phyloP scores from a whole-genome alignment of 164 flowering plant species.

The Umbilicus rupestris region DNA sequence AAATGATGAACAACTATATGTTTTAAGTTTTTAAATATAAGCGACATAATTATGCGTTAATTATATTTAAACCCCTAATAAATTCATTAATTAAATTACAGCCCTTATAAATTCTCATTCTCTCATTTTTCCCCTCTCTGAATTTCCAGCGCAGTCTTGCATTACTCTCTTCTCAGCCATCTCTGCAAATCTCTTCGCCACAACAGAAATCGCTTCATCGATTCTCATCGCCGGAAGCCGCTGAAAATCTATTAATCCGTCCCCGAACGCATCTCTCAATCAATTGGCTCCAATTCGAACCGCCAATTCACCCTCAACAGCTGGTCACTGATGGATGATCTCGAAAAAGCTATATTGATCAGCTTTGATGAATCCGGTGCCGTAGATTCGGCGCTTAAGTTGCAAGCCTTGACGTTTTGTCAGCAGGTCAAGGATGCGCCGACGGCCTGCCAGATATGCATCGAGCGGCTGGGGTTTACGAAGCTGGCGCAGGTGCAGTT shows the following conservation, averaged over 20 bases:
- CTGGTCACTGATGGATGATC: slow-evolving; percentile 38
- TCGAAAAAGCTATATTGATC: slow-evolving; percentile 80
- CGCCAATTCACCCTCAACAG: background rate
- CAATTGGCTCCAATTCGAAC: background rate
- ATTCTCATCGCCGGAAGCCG: background rate
- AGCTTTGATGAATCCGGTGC: slow-evolving; percentile 88
- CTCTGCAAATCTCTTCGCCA: background rate
- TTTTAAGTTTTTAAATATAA: too few species aligned
- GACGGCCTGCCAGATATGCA: slow-evolving; percentile 47
- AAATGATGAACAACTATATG: too few species aligned
- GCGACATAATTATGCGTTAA: too few species aligned
- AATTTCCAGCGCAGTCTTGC: too few species aligned
- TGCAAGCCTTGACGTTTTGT: slow-evolving; percentile 55
- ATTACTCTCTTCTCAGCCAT: too few species aligned
- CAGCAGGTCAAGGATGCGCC: slow-evolving; percentile 54
- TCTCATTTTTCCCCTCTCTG: too few species aligned
- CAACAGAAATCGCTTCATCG: background rate
- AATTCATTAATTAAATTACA: too few species aligned
- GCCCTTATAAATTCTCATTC: too few species aligned
- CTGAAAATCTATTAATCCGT: background rate
- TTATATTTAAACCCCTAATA: too few species aligned
- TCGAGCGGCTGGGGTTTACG: slow-evolving; percentile 49
- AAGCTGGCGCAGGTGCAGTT: slow-evolving; percentile 70
- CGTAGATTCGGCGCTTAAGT: slow-evolving; percentile 50
- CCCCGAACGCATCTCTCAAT: background rate